Evolutionary conservation across 257 asterid genomes (phyloP), one percentile per base, ranked within the genome.

Genomic region (Solanum dulcamara): DNA sequence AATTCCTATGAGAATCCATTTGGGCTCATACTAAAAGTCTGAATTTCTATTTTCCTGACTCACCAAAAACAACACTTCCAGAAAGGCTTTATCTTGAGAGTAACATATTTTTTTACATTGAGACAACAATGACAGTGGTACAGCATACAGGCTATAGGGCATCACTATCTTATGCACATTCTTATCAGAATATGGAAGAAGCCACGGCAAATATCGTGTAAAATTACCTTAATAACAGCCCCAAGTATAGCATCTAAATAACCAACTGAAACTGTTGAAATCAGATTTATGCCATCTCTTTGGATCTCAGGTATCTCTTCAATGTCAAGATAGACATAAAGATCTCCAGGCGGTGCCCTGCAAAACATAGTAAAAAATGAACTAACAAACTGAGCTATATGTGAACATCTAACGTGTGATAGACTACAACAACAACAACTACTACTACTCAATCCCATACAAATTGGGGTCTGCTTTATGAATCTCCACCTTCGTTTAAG

Each of bases 231-330:
- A 42, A 80, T 87, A 84, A 89, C 85, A 87, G 98, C 89, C 82
- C 99, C 99, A 87, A 97, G 86, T 82, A 97, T 95, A 74, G 99
- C 99, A 90, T 97, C 99, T 87, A 97, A 91, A 88, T 97, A 97
- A 91, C 92, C 91, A 75, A 97, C 85, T 75, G 98, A 87, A 89
- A 97, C 91, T 22, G 92, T 90, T 86, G 99, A 97, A 68, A 66
- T 84, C 32, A 97, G 96, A 93, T 97, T 95, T 86, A 95, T 94
- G 89, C 98, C 99, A 87, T 97, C 98, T 90, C 98, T 91, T 92
- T 97, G 98, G 84, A 97, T 97, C 90, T 95, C 99, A 18, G 97
- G 93, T 89, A 95, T 94, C 87, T 95, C 99, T 87, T 90, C 92
- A 85, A 95, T 92, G 81, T 97, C 98, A 87, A 97, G 99, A 89